Conservation (phyloP, 768 basidiomycete genomes). For the Phaeotremella skinneri region DNA sequence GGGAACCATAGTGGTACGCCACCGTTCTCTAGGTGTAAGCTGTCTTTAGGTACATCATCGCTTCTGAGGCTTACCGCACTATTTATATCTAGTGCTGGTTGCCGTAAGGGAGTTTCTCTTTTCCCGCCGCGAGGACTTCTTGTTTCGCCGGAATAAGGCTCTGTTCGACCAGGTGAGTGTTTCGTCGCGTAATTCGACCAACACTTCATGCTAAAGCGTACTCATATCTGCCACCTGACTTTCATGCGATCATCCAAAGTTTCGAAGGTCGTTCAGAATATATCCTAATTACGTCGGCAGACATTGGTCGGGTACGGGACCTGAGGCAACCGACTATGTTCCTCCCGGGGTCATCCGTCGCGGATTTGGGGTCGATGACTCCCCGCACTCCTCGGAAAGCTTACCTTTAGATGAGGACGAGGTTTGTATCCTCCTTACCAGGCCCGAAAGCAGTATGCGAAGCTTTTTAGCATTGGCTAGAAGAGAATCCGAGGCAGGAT, state of each 20-base stretch:
- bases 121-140: conserved; percentile 32
- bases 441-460: conserved; percentile 27
- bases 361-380: neutral
- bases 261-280: conserved; percentile 27
- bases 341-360: conserved; percentile 5
- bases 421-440: conserved; percentile 28
- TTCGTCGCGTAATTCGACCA: too few relatives aligned
- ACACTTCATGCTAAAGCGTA: neutral
- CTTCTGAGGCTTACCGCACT: too few relatives aligned
- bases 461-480: conserved; percentile 42
- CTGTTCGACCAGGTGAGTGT: conserved; percentile 32
- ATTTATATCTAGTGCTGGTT: conserved; percentile 24
- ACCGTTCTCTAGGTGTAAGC: conserved; percentile 37
- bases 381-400: neutral
- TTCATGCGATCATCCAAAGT: too few relatives aligned
- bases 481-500: conserved; percentile 32
- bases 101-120: conserved; percentile 35
- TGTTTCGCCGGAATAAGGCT: conserved; percentile 24
- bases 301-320: conserved; percentile 32
- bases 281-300: conserved; percentile 15
- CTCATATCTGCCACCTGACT: neutral
- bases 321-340: conserved; percentile 12
- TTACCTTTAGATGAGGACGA: conserved; percentile 14
- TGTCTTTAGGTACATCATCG: too few relatives aligned
- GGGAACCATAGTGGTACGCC: conserved; percentile 21